Conservation (phyloP, 2,329 filamentous ascomycete genomes). For the Xylaria sp. region DNA sequence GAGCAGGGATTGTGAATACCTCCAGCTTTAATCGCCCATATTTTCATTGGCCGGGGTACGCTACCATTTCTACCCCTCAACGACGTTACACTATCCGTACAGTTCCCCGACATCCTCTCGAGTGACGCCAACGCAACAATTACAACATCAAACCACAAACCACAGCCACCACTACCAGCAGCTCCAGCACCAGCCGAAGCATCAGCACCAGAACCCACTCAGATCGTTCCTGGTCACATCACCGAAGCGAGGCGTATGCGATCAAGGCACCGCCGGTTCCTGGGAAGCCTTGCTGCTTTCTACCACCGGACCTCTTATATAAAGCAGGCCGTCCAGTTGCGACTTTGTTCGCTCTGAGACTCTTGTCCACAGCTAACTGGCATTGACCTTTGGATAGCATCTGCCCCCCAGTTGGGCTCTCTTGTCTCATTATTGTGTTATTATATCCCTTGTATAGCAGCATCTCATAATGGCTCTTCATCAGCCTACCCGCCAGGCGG, state of each 20-base stretch:
- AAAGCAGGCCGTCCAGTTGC: not conserved
- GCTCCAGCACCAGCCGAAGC: not conserved
- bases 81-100: not conserved
- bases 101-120: not conserved
- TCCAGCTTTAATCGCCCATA: not conserved
- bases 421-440: not conserved
- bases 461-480: constrained; percentile 51
- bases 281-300: not conserved
- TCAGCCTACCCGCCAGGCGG: constrained; percentile 50
- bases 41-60: not conserved
- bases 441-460: not conserved
- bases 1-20: not conserved
- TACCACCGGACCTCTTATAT: not conserved
- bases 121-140: not conserved
- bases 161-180: not conserved
- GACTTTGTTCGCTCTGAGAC: not conserved
- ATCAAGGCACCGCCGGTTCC: not conserved
- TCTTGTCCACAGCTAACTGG: constrained; percentile 1
- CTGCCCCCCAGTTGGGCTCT: constrained; percentile 12
- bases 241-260: not conserved
- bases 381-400: constrained; percentile 4
- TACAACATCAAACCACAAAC: not conserved
- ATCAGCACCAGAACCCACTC: not conserved
- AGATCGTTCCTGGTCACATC: not conserved
- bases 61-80: not conserved